Conservation (phyloP, 805 yeast genomes). For the Millerozyma acaciae region DNA sequence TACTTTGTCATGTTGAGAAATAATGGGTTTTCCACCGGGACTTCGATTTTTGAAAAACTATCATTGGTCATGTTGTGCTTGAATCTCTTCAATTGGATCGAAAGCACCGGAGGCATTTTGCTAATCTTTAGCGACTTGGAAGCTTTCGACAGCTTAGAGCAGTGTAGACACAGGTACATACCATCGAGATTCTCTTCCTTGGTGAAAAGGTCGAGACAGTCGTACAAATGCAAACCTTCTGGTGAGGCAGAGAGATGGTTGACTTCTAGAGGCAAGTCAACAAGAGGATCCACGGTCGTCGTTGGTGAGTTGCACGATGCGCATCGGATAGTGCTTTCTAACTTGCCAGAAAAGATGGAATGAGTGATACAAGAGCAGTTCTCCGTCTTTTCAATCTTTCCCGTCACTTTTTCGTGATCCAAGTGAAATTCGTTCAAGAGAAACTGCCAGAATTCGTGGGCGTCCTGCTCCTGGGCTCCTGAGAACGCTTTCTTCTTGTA, state of each 20-base stretch:
- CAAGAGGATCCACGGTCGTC: constrained; percentile 79
- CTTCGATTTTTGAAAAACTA: constrained; percentile 67
- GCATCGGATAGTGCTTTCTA: constrained; percentile 78
- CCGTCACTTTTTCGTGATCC: constrained; percentile 19
- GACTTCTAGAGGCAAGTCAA: constrained; percentile 84
- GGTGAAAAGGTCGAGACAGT: constrained; percentile 76
- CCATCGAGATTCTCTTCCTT: constrained; percentile 72
- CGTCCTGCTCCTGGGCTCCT: constrained; percentile 97
- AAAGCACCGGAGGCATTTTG: constrained; percentile 70
- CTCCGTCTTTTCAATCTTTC: constrained; percentile 2
- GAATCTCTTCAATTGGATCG: constrained; percentile 81
- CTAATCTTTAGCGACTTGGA: constrained; percentile 65
- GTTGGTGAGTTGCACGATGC: constrained; percentile 60
- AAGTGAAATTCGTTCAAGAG: constrained; percentile 77
- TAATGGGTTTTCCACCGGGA: constrained; percentile 68
- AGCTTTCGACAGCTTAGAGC: constrained; percentile 61
- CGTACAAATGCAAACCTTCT: constrained; percentile 38
- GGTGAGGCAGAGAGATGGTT: constrained; percentile 27
- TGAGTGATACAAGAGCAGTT: constrained; percentile 79
- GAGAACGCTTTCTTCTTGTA: constrained; percentile 79
- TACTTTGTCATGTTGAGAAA: constrained; percentile 70
- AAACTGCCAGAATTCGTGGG: constrained; percentile 97
- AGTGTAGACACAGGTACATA: constrained; percentile 63
- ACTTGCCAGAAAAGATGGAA: constrained; percentile 74
- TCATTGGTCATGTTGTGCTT: constrained; percentile 51